Percentiles rank a stretch among this genome's conserved stretches.
These are phyloP conservation scores for Termitomyces sp. DNA, from an alignment of 768 basidiomycete genomes.

Conservation along the genomic window DNA sequence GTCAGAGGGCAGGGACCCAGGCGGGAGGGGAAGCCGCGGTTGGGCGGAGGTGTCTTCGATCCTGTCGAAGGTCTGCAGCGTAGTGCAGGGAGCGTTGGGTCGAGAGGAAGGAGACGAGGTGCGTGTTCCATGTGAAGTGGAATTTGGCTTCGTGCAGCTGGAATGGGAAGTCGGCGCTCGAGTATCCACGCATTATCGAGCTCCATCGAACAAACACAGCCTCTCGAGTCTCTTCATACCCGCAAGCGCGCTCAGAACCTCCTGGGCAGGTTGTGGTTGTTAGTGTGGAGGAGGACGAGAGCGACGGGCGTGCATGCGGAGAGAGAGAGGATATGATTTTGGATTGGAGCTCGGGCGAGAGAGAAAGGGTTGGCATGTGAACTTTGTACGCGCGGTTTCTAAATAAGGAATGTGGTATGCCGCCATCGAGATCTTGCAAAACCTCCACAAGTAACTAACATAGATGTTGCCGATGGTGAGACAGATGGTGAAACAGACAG, in stretches of 20 bases:
- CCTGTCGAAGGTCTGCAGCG: conserved; percentile 30
- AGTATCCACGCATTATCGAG: not conserved
- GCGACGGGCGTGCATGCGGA: not conserved
- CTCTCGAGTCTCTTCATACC: not conserved
- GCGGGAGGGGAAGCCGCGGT: not conserved
- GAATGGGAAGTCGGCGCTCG: conserved; percentile 18
- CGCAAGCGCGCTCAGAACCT: too few species aligned
- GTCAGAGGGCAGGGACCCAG: conserved; percentile 38
- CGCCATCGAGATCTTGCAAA: too few species aligned
- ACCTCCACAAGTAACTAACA: too few species aligned
- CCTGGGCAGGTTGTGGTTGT: not conserved
- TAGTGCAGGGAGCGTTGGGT: conserved; percentile 41
- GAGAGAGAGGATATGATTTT: not conserved
- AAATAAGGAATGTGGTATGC: too few species aligned
- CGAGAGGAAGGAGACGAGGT: conserved; percentile 47
- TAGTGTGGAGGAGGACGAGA: not conserved
- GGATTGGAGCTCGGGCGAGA: not conserved
- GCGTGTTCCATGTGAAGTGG: conserved; percentile 47
- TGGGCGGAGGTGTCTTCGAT: conserved; percentile 12
- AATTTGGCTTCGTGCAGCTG: conserved; percentile 48
- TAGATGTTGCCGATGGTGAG: too few species aligned
- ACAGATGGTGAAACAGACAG: too few species aligned
- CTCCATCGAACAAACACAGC: not conserved
- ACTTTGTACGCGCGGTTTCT: too few species aligned
- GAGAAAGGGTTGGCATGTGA: not conserved